A percentile compares a stretch with the other conserved stretches of the same genome.
Conservation (phyloP, 306 rosid species). For the Crataegus laevigata region DNA sequence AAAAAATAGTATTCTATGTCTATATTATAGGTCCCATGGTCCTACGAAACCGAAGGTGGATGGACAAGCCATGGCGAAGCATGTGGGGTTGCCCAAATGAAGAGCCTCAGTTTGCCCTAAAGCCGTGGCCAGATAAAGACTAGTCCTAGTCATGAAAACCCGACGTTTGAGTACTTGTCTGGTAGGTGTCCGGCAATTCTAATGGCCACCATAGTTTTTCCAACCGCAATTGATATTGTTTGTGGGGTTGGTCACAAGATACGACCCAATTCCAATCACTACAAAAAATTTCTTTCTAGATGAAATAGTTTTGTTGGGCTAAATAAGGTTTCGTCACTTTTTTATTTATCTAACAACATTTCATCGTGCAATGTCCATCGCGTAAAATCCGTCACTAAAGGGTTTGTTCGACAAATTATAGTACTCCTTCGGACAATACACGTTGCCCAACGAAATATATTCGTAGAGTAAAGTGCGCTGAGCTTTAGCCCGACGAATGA, state of each 20-base stretch:
- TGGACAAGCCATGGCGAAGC: not conserved
- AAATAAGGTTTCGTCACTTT: too few species aligned
- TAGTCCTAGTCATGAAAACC: slow-evolving; percentile 15
- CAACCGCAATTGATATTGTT: slow-evolving; percentile 15
- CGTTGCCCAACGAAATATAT: too few species aligned
- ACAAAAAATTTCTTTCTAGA: too few species aligned
- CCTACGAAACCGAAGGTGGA: not conserved
- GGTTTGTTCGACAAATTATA: too few species aligned
- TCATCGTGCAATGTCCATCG: too few species aligned
- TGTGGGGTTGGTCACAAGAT: slow-evolving; percentile 13
- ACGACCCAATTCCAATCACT: not conserved
- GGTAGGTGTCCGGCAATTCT: slow-evolving; percentile 47
- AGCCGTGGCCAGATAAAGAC: slow-evolving; percentile 19
- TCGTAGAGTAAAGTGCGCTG: too few species aligned
- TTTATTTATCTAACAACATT: too few species aligned
- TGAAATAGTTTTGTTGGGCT: too few species aligned
- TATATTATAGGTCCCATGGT: not conserved
- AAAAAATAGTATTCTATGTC: too few species aligned
- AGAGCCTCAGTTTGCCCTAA: not conserved
- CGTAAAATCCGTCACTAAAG: too few species aligned
- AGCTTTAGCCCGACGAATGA: too few species aligned
- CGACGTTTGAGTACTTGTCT: slow-evolving; percentile 34
- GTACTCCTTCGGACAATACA: too few species aligned
- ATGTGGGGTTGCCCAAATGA: slow-evolving; percentile 6
- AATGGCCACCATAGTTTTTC: slow-evolving; percentile 21